Percentiles rank a stretch among this genome's conserved stretches.
Evolutionary conservation across 2,329 filamentous ascomycete genomes (phyloP).

Genomic region (Exophiala oligosperma): DNA sequence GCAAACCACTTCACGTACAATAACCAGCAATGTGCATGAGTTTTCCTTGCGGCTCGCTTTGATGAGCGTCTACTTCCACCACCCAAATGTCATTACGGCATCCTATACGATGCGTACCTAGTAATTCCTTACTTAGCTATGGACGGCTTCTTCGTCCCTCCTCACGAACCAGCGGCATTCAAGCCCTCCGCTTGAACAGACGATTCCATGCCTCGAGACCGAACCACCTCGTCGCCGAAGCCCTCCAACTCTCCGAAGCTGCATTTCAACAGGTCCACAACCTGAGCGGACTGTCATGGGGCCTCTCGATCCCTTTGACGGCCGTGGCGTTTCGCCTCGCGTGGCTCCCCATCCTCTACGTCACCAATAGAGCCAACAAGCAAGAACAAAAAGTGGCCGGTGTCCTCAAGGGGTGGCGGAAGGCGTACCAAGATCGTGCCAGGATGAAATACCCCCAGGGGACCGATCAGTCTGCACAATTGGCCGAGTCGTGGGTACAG

Average conservation of each 20-base stretch:
- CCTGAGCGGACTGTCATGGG: slow-evolving; percentile 54
- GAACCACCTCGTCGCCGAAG: slow-evolving; percentile 29
- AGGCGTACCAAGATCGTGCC: slow-evolving; percentile 26
- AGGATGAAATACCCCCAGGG: slow-evolving; percentile 10
- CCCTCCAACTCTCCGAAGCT: slow-evolving; percentile 14
- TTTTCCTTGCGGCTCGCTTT: neutral
- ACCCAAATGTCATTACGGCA: neutral
- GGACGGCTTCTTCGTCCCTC: neutral
- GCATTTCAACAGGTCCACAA: slow-evolving; percentile 46
- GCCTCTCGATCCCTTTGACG: slow-evolving; percentile 53
- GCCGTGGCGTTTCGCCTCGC: slow-evolving; percentile 54
- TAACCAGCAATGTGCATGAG: no score
- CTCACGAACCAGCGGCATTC: neutral
- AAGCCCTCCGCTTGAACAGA: neutral
- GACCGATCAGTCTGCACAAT: slow-evolving; percentile 8
- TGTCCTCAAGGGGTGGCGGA: slow-evolving; percentile 40
- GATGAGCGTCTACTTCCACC: neutral
- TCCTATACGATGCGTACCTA: neutral
- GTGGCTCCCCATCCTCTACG: slow-evolving; percentile 49
- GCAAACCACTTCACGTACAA: neutral
- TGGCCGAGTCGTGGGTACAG: slow-evolving; percentile 18
- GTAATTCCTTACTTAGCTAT: neutral
- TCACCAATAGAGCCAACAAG: slow-evolving; percentile 39
- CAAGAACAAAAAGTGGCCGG: slow-evolving; percentile 45
- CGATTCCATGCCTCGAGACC: slow-evolving; percentile 52